phyloP scores from a whole-genome alignment of 2,329 filamentous ascomycete species.

The Talaromyces albobiverticillius region DNA sequence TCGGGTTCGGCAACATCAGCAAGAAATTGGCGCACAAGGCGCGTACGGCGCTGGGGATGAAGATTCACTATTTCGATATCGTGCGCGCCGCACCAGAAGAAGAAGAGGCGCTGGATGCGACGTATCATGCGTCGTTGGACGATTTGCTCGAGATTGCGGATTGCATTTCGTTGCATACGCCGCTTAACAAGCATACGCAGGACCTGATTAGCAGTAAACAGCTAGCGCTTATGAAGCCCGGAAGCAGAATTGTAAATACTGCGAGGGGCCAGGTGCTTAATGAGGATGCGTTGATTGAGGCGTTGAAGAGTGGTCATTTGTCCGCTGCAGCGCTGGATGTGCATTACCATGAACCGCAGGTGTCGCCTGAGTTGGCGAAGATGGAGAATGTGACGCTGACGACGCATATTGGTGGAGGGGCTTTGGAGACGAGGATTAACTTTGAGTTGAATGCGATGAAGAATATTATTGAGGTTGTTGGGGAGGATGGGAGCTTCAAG shows the following conservation, averaged over 20 bases:
- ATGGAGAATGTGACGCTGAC: conserved; percentile 11
- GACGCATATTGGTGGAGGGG: conserved; percentile 8
- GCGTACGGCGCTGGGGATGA: conserved; percentile 62
- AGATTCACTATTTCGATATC: conserved; percentile 57
- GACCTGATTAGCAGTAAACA: conserved; percentile 38
- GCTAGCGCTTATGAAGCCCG: conserved; percentile 48
- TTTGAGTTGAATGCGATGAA: conserved; percentile 13
- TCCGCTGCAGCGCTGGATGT: conserved; percentile 26
- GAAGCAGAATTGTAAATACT: conserved; percentile 51
- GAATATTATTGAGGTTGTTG: conserved; percentile 9
- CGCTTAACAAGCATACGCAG: conserved; percentile 36
- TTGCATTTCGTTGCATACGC: conserved; percentile 49
- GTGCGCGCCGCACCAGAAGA: conserved; percentile 35
- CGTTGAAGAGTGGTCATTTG: conserved; percentile 48
- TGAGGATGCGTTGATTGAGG: conserved; percentile 47
- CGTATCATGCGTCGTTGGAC: conserved; percentile 42
- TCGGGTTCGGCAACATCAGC: conserved; percentile 68
- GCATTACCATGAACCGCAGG: conserved; percentile 9
- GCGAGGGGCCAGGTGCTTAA: conserved; percentile 51
- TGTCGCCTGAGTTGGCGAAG: conserved; percentile 3
- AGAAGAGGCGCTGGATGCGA: conserved; percentile 40
- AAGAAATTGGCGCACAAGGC: conserved; percentile 61
- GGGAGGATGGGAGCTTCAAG: background rate
- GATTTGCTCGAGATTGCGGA: conserved; percentile 43
- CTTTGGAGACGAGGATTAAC: conserved; percentile 9